Conservation (phyloP, 352 stramenopile genomes). For the Nothophytophthora sp. region DNA sequence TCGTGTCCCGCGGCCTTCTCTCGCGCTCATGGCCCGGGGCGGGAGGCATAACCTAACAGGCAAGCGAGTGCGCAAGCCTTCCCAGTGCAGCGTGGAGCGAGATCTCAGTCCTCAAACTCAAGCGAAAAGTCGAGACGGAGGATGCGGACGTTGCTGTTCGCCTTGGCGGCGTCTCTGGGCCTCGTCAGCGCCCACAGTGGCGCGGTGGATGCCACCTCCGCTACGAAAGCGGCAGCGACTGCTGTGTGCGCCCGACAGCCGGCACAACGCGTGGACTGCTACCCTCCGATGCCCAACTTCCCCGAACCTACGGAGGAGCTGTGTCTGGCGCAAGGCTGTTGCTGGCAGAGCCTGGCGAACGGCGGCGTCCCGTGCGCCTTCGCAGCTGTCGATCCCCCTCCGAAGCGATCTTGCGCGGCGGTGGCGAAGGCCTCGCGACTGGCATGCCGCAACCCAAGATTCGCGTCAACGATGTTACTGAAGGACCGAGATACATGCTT, state of each 20-base stretch:
- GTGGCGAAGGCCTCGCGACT: constrained; percentile 50
- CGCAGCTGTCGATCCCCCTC: constrained; percentile 25
- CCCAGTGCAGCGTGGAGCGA: too few relatives aligned
- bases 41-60: too few relatives aligned
- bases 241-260: constrained; percentile 31
- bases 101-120: too few relatives aligned
- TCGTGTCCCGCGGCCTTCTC: too few relatives aligned
- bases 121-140: too few relatives aligned
- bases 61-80: too few relatives aligned
- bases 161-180: constrained; percentile 16
- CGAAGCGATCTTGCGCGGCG: constrained; percentile 20
- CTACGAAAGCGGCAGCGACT: constrained; percentile 7
- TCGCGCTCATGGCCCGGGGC: too few relatives aligned
- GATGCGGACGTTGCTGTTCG: background rate
- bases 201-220: constrained; percentile 8
- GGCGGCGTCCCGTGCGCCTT: constrained; percentile 67
- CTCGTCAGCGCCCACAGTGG: constrained; percentile 3
- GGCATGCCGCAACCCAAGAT: constrained; percentile 78
- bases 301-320: constrained; percentile 73
- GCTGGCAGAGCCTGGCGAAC: constrained; percentile 72
- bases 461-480: constrained; percentile 25
- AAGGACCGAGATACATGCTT: constrained; percentile 38
- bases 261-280: constrained; percentile 63
- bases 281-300: constrained; percentile 59
- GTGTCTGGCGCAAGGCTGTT: constrained; percentile 84